Conservation (phyloP, 805 yeast genomes). For the Cyberlindnera lachancei region DNA sequence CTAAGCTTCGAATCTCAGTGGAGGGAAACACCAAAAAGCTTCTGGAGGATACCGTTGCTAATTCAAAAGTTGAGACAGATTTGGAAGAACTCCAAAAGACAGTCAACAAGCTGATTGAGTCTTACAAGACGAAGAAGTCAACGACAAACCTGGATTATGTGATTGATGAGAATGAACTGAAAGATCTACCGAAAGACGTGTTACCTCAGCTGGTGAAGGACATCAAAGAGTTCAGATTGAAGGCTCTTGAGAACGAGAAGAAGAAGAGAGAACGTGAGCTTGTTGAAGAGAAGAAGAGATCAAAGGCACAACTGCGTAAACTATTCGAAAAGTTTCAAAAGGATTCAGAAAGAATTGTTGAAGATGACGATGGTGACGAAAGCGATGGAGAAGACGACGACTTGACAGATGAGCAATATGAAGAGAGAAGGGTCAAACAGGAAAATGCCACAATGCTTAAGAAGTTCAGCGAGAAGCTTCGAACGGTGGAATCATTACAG, state of each 20-base stretch:
- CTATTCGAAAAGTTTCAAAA: conserved; percentile 34
- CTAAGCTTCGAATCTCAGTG: conserved; percentile 3
- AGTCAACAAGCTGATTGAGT: conserved; percentile 2
- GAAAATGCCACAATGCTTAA: conserved; percentile 14
- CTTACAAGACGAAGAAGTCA: conserved; percentile 2
- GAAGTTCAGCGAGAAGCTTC: conserved; percentile 15
- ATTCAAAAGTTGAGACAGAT: neutral
- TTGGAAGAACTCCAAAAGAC: neutral
- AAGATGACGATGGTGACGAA: conserved; percentile 17
- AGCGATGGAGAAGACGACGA: conserved; percentile 21
- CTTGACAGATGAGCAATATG: conserved; percentile 28
- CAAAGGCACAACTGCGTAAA: conserved; percentile 39
- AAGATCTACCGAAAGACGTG: conserved; percentile 49
- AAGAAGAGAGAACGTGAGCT: conserved; percentile 42
- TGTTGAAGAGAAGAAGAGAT: conserved; percentile 39
- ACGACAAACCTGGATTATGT: conserved; percentile 29
- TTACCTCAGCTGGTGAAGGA: conserved; percentile 44
- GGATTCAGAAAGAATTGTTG: conserved; percentile 13
- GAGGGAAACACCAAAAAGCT: conserved; percentile 9
- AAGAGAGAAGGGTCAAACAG: conserved; percentile 22
- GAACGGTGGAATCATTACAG: conserved; percentile 9
- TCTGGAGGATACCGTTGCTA: conserved; percentile 8
- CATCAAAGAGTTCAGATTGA: conserved; percentile 48
- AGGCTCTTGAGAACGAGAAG: conserved; percentile 44
- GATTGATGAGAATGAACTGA: conserved; percentile 49